Evolutionary conservation across 2,329 filamentous ascomycete species (phyloP).

Genomic region (Aureobasidium lini): DNA sequence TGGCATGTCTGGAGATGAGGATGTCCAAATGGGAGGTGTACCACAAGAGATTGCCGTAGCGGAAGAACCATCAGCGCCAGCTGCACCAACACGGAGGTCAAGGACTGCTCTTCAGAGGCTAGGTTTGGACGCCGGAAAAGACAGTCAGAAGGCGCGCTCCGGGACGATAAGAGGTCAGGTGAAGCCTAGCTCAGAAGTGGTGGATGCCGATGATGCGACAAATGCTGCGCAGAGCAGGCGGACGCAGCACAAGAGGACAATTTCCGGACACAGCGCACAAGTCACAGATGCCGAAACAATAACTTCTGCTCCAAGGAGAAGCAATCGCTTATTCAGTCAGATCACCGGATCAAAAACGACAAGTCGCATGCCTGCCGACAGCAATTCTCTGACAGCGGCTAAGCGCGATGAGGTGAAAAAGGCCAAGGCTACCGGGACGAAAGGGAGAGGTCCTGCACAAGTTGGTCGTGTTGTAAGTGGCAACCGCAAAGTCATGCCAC

Average conservation of each 20-base stretch:
- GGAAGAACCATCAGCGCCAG: constrained; percentile 41
- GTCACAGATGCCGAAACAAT: constrained; percentile 26
- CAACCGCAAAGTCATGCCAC: constrained; percentile 59
- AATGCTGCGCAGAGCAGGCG: constrained; percentile 15
- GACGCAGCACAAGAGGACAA: constrained; percentile 65
- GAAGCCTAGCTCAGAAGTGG: constrained; percentile 33
- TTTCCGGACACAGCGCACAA: constrained; percentile 68
- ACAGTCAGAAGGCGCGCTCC: constrained; percentile 32
- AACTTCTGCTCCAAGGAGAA: constrained; percentile 38
- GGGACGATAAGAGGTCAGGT: constrained; percentile 33
- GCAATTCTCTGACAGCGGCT: neutral
- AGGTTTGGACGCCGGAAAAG: constrained; percentile 22
- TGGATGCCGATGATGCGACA: constrained; percentile 26
- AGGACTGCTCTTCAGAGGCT: constrained; percentile 25
- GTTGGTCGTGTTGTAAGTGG: constrained; percentile 85
- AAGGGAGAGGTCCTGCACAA: constrained; percentile 58
- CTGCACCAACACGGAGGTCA: constrained; percentile 39
- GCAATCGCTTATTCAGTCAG: constrained; percentile 49
- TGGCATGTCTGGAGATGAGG: constrained; percentile 35
- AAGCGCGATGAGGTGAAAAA: constrained; percentile 62
- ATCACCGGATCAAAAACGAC: constrained; percentile 49
- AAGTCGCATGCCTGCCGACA: constrained; percentile 36
- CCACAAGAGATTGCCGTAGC: constrained; percentile 18
- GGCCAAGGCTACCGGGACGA: constrained; percentile 66
- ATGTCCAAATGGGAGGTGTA: constrained; percentile 30